phyloP scores from a whole-genome alignment of 2,329 filamentous ascomycete species.

The Trichophyton rubrum region DNA sequence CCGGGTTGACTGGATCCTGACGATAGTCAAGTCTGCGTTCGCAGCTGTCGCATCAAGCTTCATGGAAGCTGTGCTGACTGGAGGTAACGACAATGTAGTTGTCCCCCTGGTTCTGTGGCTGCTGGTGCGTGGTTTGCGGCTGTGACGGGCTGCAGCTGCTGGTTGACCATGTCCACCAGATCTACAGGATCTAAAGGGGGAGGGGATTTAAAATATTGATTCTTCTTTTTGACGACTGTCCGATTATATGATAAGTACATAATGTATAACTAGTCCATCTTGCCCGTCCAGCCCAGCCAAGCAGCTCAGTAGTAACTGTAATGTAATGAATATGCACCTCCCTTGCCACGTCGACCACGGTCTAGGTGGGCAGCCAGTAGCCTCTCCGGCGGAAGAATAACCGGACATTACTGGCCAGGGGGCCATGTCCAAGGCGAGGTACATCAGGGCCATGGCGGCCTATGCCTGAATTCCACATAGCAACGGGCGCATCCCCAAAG shows the following conservation, averaged over 20 bases:
- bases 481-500: not conserved
- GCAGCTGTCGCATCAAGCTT: slow-evolving; percentile 74
- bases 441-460: not conserved
- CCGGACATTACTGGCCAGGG: not conserved
- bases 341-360: not conserved
- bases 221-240: not conserved
- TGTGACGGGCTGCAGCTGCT: slow-evolving; percentile 10
- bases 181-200: not conserved
- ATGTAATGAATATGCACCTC: not conserved
- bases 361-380: not conserved
- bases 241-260: not conserved
- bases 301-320: not conserved
- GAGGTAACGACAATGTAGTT: slow-evolving; percentile 96
- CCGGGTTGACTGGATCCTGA: slow-evolving; percentile 23
- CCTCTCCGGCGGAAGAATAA: not conserved
- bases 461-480: not conserved
- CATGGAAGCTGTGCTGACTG: slow-evolving; percentile 88
- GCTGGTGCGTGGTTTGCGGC: slow-evolving; percentile 62
- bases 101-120: slow-evolving; percentile 90
- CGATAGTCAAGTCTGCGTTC: slow-evolving; percentile 48
- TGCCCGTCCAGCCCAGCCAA: too few relatives aligned
- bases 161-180: not conserved
- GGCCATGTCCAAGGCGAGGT: not conserved
- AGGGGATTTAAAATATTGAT: not conserved
- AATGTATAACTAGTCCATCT: not conserved